Evolutionary conservation across 495 filamentous ascomycete genomes (phyloP), one percentile per base, ranked within the genome.

Genomic region (Acidomyces sp.): DNA sequence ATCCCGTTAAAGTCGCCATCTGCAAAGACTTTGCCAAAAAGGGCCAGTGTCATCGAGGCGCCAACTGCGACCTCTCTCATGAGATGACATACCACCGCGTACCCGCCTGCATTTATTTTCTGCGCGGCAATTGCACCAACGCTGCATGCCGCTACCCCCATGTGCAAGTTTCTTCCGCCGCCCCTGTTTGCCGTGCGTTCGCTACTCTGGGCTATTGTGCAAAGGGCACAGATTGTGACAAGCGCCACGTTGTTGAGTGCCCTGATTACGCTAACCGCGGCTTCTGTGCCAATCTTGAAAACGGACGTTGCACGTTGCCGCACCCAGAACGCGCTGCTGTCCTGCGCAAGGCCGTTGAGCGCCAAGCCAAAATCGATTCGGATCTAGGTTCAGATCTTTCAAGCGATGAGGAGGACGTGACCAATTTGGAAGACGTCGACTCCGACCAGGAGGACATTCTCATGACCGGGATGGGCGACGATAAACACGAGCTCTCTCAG

Each of bases 181-280:
- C 88, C 27, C 78, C 72, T 6, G 82, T 95, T 37, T 97, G 90
- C 57, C 74, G 78, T 43, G 55, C 72, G 10, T 97, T 97, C 63
- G 87, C 82, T 15, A 75, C 73, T 13, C 69, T 92, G 51, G 90
- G 90, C 29, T 95, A 90, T 56, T 97, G 90, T 65, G 78, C 82
- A 39, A 82, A 85, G 56, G 90, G 90, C 32, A 68, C 68, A 29
- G 57, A 64, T 30, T 97, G 90, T 56, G 55, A 76, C 42, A 77
- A 93, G 45, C 82, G 84, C 46, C 90, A 97, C 61, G 77, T 83
- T 39, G 17, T 29, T 26, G 90, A 95, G 57, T 97, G 90, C 55
- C 90, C 90, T 32, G 83, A 95, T 57, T 93, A 92, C 66, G 81
- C 82, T 68, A 93, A 94, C 63, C 80, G 70, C 36, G 88, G 87